A percentile compares a stretch with the other conserved stretches of the same genome.
These are phyloP conservation scores for Penicillium verrucosum DNA, from an alignment of 2,329 filamentous ascomycete species.

Conservation along the genomic window DNA sequence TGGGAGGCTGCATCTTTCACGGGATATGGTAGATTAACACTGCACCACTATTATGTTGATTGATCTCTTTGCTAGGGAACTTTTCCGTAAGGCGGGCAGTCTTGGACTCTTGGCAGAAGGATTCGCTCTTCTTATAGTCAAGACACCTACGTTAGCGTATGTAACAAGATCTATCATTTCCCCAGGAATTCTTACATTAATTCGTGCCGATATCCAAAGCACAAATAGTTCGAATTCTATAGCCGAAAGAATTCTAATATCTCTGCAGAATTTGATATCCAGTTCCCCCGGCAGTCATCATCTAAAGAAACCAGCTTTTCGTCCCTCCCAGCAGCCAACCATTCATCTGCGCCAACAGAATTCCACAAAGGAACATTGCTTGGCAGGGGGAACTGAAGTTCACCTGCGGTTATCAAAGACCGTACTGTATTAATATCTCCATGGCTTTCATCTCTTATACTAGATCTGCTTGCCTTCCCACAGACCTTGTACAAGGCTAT, in stretches of 20 bases:
- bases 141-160: no score
- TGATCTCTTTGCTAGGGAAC: no score
- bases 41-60: no score
- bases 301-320: background rate
- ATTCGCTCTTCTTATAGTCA: no score
- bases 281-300: slow-evolving; percentile 2
- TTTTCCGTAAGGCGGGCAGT: no score
- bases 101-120: no score
- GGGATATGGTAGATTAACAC: background rate
- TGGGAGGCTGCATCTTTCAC: background rate
- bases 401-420: slow-evolving; percentile 7
- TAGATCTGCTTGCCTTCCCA: background rate
- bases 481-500: slow-evolving; percentile 28
- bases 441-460: background rate
- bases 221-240: background rate
- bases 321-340: background rate
- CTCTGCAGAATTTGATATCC: slow-evolving; percentile 12
- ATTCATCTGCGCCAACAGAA: slow-evolving; percentile 7
- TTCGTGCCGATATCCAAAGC: no score
- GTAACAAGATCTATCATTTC: no score
- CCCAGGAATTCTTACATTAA: no score
- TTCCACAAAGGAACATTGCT: slow-evolving; percentile 16
- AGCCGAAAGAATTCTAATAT: background rate
- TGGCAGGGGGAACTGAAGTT: slow-evolving; percentile 22
- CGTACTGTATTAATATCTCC: background rate